A percentile compares a stretch with the other conserved stretches of the same genome.
These are phyloP conservation scores for Racocetra persica DNA, from an alignment of 371 early-diverging fungal species.

Conservation along the genomic window DNA sequence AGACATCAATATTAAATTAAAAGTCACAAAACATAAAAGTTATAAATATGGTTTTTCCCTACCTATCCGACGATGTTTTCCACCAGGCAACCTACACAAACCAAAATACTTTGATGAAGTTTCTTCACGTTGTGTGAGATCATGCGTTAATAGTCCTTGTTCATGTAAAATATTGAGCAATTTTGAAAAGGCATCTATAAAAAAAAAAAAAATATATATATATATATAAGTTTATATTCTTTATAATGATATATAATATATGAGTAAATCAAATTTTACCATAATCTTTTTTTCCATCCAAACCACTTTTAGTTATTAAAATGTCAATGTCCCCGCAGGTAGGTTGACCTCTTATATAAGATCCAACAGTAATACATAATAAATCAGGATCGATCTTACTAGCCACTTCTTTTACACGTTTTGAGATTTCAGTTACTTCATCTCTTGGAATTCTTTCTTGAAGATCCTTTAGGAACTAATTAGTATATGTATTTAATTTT, in stretches of 20 bases:
- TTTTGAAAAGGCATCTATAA: too few relatives aligned
- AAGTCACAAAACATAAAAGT: too few relatives aligned
- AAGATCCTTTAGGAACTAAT: background rate
- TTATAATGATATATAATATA: too few relatives aligned
- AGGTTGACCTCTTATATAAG: constrained; percentile 11
- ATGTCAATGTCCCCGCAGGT: constrained; percentile 25
- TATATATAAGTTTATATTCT: too few relatives aligned
- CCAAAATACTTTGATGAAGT: constrained; percentile 2
- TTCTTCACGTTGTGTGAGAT: background rate
- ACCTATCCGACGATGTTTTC: constrained; percentile 21
- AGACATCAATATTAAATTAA: too few relatives aligned
- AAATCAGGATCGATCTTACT: background rate
- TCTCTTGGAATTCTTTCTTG: constrained; percentile 14
- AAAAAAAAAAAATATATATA: too few relatives aligned
- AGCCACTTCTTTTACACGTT: constrained; percentile 2
- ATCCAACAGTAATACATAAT: background rate
- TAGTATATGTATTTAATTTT: background rate
- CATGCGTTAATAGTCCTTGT: background rate
- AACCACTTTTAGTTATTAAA: constrained; percentile 9
- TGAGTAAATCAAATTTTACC: background rate
- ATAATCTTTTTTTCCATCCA: background rate
- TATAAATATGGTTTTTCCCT: too few relatives aligned
- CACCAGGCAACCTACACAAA: constrained; percentile 10
- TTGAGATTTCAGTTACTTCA: constrained; percentile 16
- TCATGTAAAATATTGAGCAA: background rate